These are phyloP conservation scores for Zoysia matrella DNA, from an alignment of 202 grass and related monocot genomes.

Conservation along the genomic window DNA sequence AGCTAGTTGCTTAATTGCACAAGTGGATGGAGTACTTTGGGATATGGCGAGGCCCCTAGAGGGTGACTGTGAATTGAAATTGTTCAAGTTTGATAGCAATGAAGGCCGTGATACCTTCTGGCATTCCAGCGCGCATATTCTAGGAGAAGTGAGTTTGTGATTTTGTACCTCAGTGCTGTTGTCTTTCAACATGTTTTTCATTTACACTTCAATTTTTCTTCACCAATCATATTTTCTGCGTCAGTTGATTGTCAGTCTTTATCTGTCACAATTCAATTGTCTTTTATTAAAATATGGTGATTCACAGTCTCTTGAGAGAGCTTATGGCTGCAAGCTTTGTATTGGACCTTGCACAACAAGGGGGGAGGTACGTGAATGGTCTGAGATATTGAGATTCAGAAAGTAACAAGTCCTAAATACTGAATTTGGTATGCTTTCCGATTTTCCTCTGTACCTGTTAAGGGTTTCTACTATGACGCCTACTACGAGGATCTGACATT, in stretches of 20 bases:
- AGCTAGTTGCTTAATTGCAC: conserved; percentile 82
- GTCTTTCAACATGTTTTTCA: not conserved
- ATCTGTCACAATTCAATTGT: conserved; percentile 22
- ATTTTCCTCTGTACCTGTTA: conserved; percentile 34
- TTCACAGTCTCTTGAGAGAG: conserved; percentile 82
- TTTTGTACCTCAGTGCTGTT: not conserved
- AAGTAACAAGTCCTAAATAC: conserved; percentile 2
- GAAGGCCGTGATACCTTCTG: conserved; percentile 98
- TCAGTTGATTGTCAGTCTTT: not conserved
- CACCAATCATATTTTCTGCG: conserved; percentile 1
- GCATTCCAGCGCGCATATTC: conserved; percentile 99
- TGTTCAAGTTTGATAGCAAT: conserved; percentile 91
- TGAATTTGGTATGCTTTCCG: conserved; percentile 36
- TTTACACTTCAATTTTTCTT: not conserved
- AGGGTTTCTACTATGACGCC: conserved; percentile 99
- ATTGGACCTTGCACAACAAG: conserved; percentile 99
- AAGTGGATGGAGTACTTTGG: conserved; percentile 89
- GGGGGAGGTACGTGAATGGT: conserved; percentile 75
- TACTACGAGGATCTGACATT: conserved; percentile 83
- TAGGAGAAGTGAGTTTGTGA: conserved; percentile 74
- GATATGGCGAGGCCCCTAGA: conserved; percentile 94
- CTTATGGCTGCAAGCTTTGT: conserved; percentile 95
- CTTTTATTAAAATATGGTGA: conserved; percentile 24
- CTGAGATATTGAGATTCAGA: not conserved
- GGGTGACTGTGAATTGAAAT: conserved; percentile 74